These are phyloP conservation scores for Verticillium dahliae DNA, from an alignment of 2,329 filamentous ascomycete genomes.

Conservation along the genomic window DNA sequence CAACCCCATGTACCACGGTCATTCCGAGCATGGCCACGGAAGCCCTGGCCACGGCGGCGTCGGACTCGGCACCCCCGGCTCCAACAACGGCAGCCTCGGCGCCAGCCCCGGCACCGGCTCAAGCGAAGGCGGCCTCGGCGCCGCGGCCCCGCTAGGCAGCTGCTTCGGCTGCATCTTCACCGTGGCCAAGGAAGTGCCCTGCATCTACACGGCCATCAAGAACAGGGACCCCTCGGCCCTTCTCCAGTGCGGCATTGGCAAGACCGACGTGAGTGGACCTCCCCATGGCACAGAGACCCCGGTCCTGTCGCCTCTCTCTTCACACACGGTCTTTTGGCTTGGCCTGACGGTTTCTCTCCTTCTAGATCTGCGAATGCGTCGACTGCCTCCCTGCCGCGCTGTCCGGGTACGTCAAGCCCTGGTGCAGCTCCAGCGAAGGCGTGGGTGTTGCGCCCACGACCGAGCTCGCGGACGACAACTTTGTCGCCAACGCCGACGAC, in stretches of 20 bases:
- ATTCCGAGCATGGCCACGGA: background rate
- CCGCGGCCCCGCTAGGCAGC: background rate
- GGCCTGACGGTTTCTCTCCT: background rate
- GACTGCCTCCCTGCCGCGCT: background rate
- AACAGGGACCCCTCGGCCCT: background rate
- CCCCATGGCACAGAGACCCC: background rate
- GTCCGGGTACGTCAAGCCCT: background rate
- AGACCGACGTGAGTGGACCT: background rate
- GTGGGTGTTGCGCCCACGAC: background rate
- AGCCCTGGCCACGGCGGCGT: background rate
- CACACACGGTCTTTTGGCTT: too few species aligned
- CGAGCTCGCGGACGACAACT: background rate
- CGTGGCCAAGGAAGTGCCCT: background rate
- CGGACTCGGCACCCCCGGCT: background rate
- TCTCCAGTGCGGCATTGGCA: background rate
- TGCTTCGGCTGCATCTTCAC: background rate
- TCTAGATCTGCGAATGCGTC: background rate
- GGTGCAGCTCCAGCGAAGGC: background rate
- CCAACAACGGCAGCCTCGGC: background rate
- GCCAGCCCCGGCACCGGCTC: too few species aligned
- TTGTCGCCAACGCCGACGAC: background rate
- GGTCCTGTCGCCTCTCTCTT: too few species aligned
- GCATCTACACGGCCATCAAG: background rate
- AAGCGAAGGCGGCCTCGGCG: background rate
- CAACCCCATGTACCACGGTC: too few species aligned